Evolutionary conservation across 768 basidiomycete genomes (phyloP), one percentile per base, ranked within the genome.

Genomic region (Lactarius hengduanensis): DNA sequence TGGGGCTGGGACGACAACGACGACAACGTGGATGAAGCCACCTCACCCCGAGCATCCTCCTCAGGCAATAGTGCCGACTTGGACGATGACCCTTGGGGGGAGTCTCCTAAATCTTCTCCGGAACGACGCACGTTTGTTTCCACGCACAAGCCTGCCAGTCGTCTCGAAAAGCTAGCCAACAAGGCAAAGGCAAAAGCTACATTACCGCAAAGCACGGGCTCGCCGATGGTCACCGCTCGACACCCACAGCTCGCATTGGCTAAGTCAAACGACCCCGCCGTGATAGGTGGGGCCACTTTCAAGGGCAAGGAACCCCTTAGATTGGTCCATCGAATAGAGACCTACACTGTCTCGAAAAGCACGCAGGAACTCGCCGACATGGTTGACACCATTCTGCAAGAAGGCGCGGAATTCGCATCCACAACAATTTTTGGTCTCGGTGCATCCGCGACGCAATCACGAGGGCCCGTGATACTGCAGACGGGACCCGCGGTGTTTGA

Each of bases 1-100:
- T 93, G 92, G 91, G 92, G 87, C 2, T 91, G 86, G 86, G 86
- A 90, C 45, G 85, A 86, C 50, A 85, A 85, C 36, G 80, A 80
- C 15, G 79, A 75, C 57, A 68, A 73, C 4, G 34, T 62, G 15
- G 61, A 77, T 26, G 59, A 30, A 36, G 32, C 57, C 20, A 41
- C 57, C 26, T 60, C 67, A 43, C 54, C 67, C 15, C 40, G 22
- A 7, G 47, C 59, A 47, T 38, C 50, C 26, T 63, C 59, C 41
- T 69, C 63, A 18, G 66, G 45, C 15, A 83, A 82, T 64, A 82
- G 84, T 61, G 77, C 76, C 36, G 74, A 79, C 18, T 88, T 87
- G 83, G 90, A 90, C 56, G 80, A 76, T 60, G 84, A 90, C 68
- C 86, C 89, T 2, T 91, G 90, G 91, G 82, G 77, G 54, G 86